Evolutionary conservation across 2,329 filamentous ascomycete genomes (phyloP), one percentile per base, ranked within the genome.

Genomic region (Colletotrichum sp.): DNA sequence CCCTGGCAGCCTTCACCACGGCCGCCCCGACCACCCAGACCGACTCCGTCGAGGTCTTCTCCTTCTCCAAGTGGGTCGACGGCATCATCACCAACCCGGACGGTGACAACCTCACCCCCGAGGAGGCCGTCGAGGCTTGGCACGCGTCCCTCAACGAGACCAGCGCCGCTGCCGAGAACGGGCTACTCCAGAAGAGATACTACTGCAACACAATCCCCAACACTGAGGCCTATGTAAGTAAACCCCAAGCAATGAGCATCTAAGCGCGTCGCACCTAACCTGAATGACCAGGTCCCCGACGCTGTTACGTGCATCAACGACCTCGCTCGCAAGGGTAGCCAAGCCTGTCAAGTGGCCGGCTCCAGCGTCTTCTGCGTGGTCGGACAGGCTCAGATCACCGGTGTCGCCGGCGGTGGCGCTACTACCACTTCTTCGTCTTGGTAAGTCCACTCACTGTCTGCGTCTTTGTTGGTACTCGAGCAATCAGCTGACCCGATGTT

Each of bases 81-180:
- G 69, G 59, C 25, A 76, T 77, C 30, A 77, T 76, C n/a, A 59
- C 67, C 64, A 73, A 76, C 66, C 75, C 75, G 8, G 62, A 72
- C 30, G 76, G 65, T 1, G 36, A 76, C 59, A 76, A 76, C 22
- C 22, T 76, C n/a, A 66, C 76, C 7, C 68, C 72, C 36, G 61
- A 67, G 29, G 36, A 76, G 25, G 76, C 76, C 13, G 32, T 76
- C 5, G 36, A 72, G 30, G 75, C 75, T 7, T 69, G 59, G 67
- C 34, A 59, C 2, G 68, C 39, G 9, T 61, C 68, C 27, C 5
- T 66, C 12, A 64, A 67, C 55, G 19, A 57, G 30, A 71, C 67
- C 30, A 63, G 39, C 25, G 19, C 44, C 1, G 39, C 57, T 7
- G n/a, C 9, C 12, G 4, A 44, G 55, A 49, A 9, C 19, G 30